Base-by-base conservation (phyloP, 495 filamentous ascomycete species). In the Talaromyces wortmannii region DNA sequence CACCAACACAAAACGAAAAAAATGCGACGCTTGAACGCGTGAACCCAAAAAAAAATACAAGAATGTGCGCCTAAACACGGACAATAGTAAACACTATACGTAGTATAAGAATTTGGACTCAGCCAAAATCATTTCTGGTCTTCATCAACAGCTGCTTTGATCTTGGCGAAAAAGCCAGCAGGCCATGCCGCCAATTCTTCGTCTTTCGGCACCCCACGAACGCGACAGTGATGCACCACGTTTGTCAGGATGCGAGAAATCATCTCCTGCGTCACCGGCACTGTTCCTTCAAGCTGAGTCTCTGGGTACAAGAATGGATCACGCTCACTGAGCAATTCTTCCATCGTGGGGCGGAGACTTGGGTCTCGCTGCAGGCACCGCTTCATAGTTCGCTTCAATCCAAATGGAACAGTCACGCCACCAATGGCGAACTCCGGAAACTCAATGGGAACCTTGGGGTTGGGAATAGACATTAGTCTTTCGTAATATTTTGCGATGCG, bases 231-330 rank as follows among this genome's bases (percentile, higher is more conserved):
- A 52, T 85, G 80, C 15, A 90, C 83, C 12, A 95, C 89, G 53
- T 86, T 90, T 55, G 80, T 75, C 56, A 95, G 77, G 48, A 96
- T 88, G 49, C 88, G 75, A 11, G 78, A 79, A 6, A 96, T 77
- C 58, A 95, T 74, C 53, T 91, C 88, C 69, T 91, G 81, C 0
- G 81, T 85, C 47, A 96, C 83, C 10, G 85, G 81, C 5, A 95
- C 75, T 11, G 83, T 80, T 36, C 77, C 79, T n/a, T 84, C 82
- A 4, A 78, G 70, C 15, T 77, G 73, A 1, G 72, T 70, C 55
- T 89, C 85, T 0, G 94, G 94, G 61, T 94, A 86, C 50, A 97
- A 64, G 67, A 95, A 97, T 2, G 84, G 81, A 58, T 97, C 91
- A 4, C 74, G 73, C 1, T 83, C 77, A 16, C 78, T 68, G 4